Evolutionary conservation across 2,329 filamentous ascomycete genomes (phyloP).

Genomic region (Fusarium torulosum): DNA sequence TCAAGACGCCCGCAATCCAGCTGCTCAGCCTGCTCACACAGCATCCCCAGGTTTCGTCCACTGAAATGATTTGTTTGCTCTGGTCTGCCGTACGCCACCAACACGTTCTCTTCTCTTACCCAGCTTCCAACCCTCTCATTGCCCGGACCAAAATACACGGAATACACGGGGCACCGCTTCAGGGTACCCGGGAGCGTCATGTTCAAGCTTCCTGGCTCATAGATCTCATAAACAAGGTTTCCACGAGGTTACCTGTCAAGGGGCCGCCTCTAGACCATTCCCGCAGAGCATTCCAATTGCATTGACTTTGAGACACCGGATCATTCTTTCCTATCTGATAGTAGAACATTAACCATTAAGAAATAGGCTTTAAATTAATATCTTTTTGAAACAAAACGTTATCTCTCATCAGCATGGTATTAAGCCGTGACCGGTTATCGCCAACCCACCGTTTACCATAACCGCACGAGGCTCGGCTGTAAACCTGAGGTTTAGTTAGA

Average conservation of each 20-base stretch:
- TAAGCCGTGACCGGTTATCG: not conserved
- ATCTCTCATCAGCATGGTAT: not conserved
- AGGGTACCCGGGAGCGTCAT: conserved; percentile 13
- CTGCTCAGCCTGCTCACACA: conserved; percentile 6
- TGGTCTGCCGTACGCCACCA: conserved; percentile 34
- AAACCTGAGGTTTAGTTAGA: conserved; percentile 1
- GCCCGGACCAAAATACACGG: not conserved
- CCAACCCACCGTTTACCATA: conserved; percentile 9
- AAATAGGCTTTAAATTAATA: conserved; percentile 4
- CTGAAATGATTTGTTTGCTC: conserved; percentile 26
- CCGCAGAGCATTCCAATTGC: conserved; percentile 25
- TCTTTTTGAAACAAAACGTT: conserved; percentile 14
- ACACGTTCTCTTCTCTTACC: conserved; percentile 10
- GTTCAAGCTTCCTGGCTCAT: conserved; percentile 5
- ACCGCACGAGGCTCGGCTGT: conserved; percentile 3
- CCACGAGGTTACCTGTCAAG: conserved; percentile 17
- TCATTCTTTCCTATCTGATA: conserved; percentile 4
- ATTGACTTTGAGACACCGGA: conserved; percentile 11
- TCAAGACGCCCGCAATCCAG: conserved; percentile 20
- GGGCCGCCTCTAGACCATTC: not conserved
- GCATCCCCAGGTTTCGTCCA: not conserved
- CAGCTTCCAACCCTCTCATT: conserved; percentile 4
- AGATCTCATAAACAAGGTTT: not conserved
- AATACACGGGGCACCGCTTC: conserved; percentile 6
- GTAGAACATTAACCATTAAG: not conserved